Evolutionary conservation across 2,329 filamentous ascomycete species (phyloP).

Genomic region (Trichoderma aggressivum): DNA sequence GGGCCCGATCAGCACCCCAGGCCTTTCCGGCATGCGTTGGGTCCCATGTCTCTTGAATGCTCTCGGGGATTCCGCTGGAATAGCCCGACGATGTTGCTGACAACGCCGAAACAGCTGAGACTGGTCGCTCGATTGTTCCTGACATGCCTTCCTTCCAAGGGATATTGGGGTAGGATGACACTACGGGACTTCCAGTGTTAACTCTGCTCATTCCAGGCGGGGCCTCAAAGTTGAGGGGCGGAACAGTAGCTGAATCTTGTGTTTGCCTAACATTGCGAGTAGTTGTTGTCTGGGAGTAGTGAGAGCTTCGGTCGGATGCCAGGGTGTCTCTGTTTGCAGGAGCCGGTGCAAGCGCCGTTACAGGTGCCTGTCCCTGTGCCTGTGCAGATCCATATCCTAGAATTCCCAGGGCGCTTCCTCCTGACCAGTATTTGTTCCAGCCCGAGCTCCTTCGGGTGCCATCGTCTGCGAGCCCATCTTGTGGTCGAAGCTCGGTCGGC

Average conservation of each 20-base stretch:
- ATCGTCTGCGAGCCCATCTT: constrained; percentile 37
- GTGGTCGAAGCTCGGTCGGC: constrained; percentile 36
- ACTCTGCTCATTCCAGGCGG: constrained; percentile 63
- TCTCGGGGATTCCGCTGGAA: constrained; percentile 64
- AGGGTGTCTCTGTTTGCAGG: constrained; percentile 46
- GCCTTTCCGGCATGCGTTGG: constrained; percentile 42
- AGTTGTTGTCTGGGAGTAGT: constrained; percentile 44
- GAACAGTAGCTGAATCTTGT: constrained; percentile 65
- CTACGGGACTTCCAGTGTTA: constrained; percentile 65
- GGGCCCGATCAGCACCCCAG: constrained; percentile 50
- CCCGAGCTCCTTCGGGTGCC: constrained; percentile 62
- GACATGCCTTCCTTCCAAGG: constrained; percentile 56
- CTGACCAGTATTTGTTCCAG: constrained; percentile 77
- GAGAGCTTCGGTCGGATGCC: constrained; percentile 54
- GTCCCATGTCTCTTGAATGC: constrained; percentile 56
- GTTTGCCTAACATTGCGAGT: constrained; percentile 45
- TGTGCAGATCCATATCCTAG: constrained; percentile 54
- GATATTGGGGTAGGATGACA: constrained; percentile 56
- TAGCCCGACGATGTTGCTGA: constrained; percentile 46
- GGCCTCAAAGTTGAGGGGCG: constrained; percentile 64
- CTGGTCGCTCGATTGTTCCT: constrained; percentile 57
- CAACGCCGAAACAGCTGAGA: constrained; percentile 39
- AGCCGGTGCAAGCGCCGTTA: neutral
- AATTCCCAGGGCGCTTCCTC: constrained; percentile 65
- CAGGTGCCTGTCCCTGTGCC: constrained; percentile 2